Conservation (phyloP, 164 flowering plant genomes). For the Euptelea pleiosperma region DNA sequence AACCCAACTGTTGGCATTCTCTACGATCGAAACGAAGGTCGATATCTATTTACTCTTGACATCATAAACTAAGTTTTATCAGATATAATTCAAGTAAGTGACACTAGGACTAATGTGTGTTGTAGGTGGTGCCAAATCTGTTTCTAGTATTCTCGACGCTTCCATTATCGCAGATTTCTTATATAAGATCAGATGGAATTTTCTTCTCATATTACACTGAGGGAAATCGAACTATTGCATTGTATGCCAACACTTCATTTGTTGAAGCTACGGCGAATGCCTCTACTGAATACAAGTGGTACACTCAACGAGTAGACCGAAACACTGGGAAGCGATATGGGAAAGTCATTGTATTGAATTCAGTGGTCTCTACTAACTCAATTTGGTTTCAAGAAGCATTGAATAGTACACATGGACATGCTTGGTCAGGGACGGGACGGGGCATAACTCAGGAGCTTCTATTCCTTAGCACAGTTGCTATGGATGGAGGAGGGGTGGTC, state of each 20-base stretch:
- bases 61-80: background rate
- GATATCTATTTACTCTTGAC: background rate
- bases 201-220: conserved; percentile 36
- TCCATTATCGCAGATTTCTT: conserved; percentile 49
- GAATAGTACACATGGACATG: conserved; percentile 24
- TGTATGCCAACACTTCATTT: conserved; percentile 36
- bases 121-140: conserved; percentile 46
- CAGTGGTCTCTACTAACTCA: conserved; percentile 4
- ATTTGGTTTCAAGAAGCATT: conserved; percentile 39
- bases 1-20: conserved; percentile 16
- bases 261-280: background rate
- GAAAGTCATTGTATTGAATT: conserved; percentile 8
- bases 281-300: conserved; percentile 24
- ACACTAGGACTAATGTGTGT: conserved; percentile 6
- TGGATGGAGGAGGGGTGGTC: conserved; percentile 33
- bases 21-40: conserved; percentile 26
- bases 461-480: conserved; percentile 23
- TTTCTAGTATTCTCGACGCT: conserved; percentile 32
- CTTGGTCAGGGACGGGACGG: conserved; percentile 31
- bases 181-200: conserved; percentile 43
- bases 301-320: conserved; percentile 30
- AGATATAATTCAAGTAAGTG: no score
- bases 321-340: conserved; percentile 36
- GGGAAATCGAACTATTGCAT: conserved; percentile 23
- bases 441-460: conserved; percentile 18